Conservation (phyloP, 345 rosid genomes). For the Populus deltoides region DNA sequence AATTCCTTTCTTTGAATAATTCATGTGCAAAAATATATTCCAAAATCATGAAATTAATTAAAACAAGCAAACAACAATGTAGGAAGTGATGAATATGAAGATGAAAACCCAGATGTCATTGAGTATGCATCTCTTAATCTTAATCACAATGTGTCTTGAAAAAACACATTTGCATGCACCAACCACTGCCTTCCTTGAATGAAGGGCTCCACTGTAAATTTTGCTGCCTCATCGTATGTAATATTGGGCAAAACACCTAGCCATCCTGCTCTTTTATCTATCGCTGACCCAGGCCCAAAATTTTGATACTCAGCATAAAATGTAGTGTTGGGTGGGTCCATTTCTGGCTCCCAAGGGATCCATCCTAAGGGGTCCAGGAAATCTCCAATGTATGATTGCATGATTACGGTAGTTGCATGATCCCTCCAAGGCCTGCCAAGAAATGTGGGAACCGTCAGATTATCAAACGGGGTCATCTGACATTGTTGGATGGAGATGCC, state of each 20-base stretch:
- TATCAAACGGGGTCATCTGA: conserved; percentile 5
- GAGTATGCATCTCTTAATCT: background rate
- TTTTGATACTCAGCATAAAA: conserved; percentile 33
- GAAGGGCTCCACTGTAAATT: conserved; percentile 27
- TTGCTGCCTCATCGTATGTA: conserved; percentile 15
- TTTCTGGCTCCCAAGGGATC: conserved; percentile 18
- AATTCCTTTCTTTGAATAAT: too few species aligned
- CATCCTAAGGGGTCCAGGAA: conserved; percentile 36
- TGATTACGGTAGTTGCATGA: conserved; percentile 30
- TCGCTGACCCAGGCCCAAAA: conserved; percentile 29
- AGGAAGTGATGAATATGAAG: too few species aligned
- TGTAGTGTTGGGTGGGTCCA: conserved; percentile 22
- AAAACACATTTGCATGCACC: conserved; percentile 6
- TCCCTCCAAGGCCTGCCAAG: conserved; percentile 50
- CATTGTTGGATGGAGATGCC: conserved; percentile 30
- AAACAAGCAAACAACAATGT: too few species aligned
- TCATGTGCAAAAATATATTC: too few species aligned
- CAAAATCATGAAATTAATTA: too few species aligned
- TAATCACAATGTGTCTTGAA: background rate
- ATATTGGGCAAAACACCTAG: conserved; percentile 29
- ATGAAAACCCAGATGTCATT: too few species aligned
- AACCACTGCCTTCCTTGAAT: conserved; percentile 36
- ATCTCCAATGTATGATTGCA: conserved; percentile 27
- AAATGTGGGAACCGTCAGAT: conserved; percentile 17
- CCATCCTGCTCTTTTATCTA: conserved; percentile 32